A percentile compares a stretch with the other conserved stretches of the same genome.
phyloP scores from a whole-genome alignment of 1,284 basidiomycete genomes.

The Jaminaea rosea region DNA sequence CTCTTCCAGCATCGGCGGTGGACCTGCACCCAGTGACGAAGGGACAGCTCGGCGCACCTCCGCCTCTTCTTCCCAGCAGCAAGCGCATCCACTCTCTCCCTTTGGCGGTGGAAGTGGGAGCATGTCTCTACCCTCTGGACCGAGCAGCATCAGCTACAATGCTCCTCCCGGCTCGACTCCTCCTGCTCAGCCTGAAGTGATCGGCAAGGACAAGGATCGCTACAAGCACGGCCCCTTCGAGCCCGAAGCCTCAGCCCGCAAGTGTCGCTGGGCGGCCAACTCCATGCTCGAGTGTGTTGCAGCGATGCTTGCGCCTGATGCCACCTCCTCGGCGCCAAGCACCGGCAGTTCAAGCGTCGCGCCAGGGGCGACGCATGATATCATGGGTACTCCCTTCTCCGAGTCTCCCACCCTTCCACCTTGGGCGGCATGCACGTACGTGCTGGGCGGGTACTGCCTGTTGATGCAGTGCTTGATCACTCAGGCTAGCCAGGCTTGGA shows the following conservation, averaged over 20 bases:
- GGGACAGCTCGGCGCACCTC: too few species aligned
- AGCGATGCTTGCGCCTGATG: background rate
- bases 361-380: too few species aligned
- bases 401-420: background rate
- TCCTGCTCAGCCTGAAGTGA: too few species aligned
- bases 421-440: background rate
- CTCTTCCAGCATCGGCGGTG: too few species aligned
- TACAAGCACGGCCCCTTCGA: background rate
- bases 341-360: too few species aligned
- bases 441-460: background rate
- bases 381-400: background rate
- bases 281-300: background rate
- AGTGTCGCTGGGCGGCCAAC: background rate
- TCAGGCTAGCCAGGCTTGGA: background rate
- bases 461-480: background rate
- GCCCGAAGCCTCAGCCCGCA: background rate
- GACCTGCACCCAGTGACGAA: too few species aligned
- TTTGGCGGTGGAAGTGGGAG: too few species aligned
- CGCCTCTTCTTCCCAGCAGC: too few species aligned
- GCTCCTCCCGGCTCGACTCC: too few species aligned
- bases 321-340: background rate
- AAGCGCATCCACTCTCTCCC: too few species aligned
- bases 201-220: background rate
- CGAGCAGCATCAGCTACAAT: too few species aligned
- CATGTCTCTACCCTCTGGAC: too few species aligned